phyloP scores from a whole-genome alignment of 2,329 filamentous ascomycete species.

The Lasiodiplodia theobromae region DNA sequence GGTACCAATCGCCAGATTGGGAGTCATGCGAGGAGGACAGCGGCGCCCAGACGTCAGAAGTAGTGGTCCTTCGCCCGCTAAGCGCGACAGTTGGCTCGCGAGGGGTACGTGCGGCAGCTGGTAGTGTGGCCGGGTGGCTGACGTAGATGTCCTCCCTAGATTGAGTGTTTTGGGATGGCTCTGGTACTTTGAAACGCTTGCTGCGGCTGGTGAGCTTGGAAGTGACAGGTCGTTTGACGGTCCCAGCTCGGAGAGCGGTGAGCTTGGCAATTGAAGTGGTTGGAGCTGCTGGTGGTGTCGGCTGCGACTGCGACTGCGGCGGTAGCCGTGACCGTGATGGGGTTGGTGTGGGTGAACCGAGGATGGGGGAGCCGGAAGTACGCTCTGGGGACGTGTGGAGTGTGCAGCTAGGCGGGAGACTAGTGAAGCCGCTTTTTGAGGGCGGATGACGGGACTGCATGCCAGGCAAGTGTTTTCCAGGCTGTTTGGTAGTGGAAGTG shows the following conservation, averaged over 20 bases:
- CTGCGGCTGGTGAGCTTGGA: too few species aligned
- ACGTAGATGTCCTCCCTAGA: too few species aligned
- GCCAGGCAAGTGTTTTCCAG: too few species aligned
- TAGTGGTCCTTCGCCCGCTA: background rate
- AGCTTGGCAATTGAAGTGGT: background rate
- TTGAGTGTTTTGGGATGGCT: too few species aligned
- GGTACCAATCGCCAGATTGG: background rate
- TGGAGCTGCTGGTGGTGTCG: background rate
- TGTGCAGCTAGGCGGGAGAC: background rate
- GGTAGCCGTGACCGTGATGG: background rate
- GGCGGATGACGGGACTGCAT: background rate
- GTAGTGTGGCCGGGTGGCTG: too few species aligned
- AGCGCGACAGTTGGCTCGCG: background rate
- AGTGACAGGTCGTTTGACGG: background rate
- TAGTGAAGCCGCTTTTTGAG: background rate
- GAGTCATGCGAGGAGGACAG: background rate
- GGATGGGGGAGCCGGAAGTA: background rate
- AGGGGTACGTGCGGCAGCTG: background rate
- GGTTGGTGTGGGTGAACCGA: background rate
- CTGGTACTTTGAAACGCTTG: too few species aligned
- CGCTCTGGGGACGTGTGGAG: background rate
- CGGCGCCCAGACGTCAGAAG: background rate
- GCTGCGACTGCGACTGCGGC: too few species aligned
- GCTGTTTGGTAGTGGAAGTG: background rate
- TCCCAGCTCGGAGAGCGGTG: background rate